A percentile compares a stretch with the other conserved stretches of the same genome.
Evolutionary conservation across 345 rosid species (phyloP).

Genomic region (Mercurialis annua): DNA sequence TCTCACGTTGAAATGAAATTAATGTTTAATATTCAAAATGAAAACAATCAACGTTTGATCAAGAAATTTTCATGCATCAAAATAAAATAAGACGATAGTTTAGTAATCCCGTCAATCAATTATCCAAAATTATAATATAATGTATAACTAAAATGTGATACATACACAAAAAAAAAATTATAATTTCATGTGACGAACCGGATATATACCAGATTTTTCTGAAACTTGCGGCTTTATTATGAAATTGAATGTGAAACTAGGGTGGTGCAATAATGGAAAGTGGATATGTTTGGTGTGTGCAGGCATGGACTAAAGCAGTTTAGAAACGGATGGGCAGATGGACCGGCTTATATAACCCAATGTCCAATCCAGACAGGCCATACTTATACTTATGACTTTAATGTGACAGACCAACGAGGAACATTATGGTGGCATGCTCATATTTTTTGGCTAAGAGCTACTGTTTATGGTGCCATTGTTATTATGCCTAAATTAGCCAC

Average conservation of each 20-base stretch:
- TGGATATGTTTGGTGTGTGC: neutral
- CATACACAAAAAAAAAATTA: too few species aligned
- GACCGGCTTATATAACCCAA: slow-evolving; percentile 67
- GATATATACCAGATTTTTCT: too few species aligned
- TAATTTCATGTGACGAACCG: too few species aligned
- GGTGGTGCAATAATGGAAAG: neutral
- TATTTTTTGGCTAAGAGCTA: slow-evolving; percentile 60
- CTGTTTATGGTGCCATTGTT: slow-evolving; percentile 59
- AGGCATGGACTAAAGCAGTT: slow-evolving; percentile 72
- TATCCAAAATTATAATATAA: too few species aligned
- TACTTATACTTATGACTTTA: slow-evolving; percentile 49
- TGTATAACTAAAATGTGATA: too few species aligned
- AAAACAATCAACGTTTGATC: too few species aligned
- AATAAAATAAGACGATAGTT: too few species aligned
- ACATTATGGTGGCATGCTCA: slow-evolving; percentile 77
- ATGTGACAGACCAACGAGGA: slow-evolving; percentile 61
- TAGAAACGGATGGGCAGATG: slow-evolving; percentile 69
- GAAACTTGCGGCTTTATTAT: too few species aligned
- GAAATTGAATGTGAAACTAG: neutral
- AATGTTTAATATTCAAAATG: too few species aligned
- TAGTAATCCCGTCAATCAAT: too few species aligned
- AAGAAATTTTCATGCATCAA: too few species aligned
- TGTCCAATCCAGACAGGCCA: slow-evolving; percentile 58
- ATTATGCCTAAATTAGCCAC: slow-evolving; percentile 48
- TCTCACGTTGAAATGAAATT: too few species aligned